Evolutionary conservation across 805 yeast genomes (phyloP), one percentile per base, ranked within the genome.

Genomic region (Dipodascopsis uninucleata): DNA sequence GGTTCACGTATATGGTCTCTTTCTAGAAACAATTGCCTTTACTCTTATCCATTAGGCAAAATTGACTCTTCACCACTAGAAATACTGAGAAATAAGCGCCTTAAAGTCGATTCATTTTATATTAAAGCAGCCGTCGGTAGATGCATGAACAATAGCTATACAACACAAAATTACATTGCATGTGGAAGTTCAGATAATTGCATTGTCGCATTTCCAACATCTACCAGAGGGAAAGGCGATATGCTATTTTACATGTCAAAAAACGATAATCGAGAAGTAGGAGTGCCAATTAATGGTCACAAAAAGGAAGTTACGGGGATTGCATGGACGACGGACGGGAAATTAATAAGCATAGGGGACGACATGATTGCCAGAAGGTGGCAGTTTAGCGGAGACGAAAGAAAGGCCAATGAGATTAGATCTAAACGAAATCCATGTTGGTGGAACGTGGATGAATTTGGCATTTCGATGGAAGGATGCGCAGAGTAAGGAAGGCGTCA

Each of bases 111-210:
- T 14, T 37, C 48, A 18, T 49, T 41, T 31, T 49, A 32, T 33
- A 45, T 41, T 28, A 49, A 49, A 25, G n/a, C 46, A 26, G 29
- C 41, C 32, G 44, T 42, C n/a, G n/a, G n/a, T n/a, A n/a, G n/a
- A n/a, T n/a, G n/a, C n/a, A n/a, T n/a, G n/a, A n/a, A n/a, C n/a
- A n/a, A n/a, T n/a, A n/a, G 16, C 31, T 43, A 8, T 20, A 35
- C 22, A 36, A 38, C 12, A 36, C 36, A 10, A 38, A 36, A 3
- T 14, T 46, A 46, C 29, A 34, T 49, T 12, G 47, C 51, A 3
- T 46, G 52, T 25, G 50, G 51, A 14, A 45, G 51, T 23, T 32
- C 51, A 10, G 28, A 24, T n/a, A 36, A 36, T 26, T 35, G 36
- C 4, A 28, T 34, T 3, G 44, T 46, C 28, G 29, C 39, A n/a